These are phyloP conservation scores for Nemania sp. DNA, from an alignment of 2,329 filamentous ascomycete genomes.

Conservation along the genomic window DNA sequence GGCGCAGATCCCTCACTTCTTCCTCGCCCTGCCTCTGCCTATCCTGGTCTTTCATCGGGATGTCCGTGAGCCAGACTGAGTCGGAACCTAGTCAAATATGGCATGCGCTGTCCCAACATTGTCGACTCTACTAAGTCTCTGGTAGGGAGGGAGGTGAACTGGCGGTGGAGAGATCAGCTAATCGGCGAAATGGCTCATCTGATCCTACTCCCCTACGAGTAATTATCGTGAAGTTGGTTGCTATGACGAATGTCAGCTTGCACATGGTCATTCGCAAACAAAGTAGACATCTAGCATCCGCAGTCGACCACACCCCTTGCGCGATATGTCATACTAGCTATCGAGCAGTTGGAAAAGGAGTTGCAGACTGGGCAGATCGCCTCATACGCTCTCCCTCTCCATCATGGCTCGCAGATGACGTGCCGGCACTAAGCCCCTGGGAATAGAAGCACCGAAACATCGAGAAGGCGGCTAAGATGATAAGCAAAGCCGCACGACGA, in stretches of 20 bases:
- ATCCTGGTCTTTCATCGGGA: conserved; percentile 17
- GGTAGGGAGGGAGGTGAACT: neutral
- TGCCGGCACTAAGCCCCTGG: too few species aligned
- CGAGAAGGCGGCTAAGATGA: neutral
- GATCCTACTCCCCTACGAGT: neutral
- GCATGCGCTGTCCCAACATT: neutral
- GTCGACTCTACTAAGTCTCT: neutral
- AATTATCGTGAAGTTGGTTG: neutral
- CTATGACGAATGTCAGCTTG: neutral
- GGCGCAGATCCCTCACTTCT: conserved; percentile 3
- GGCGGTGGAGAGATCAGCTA: neutral
- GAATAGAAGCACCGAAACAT: neutral
- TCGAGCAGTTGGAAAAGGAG: neutral
- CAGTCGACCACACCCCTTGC: neutral
- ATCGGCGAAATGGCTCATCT: neutral
- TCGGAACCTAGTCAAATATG: neutral
- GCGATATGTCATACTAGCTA: neutral
- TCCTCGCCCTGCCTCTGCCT: neutral
- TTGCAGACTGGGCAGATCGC: neutral
- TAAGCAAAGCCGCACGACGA: neutral
- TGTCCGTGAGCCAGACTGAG: conserved; percentile 8
- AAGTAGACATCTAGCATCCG: neutral
- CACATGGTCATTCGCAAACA: neutral
- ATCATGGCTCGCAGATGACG: too few species aligned
- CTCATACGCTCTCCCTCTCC: too few species aligned